These are phyloP conservation scores for Fusarium goolgardi DNA, from an alignment of 2,329 filamentous ascomycete species.

Conservation along the genomic window DNA sequence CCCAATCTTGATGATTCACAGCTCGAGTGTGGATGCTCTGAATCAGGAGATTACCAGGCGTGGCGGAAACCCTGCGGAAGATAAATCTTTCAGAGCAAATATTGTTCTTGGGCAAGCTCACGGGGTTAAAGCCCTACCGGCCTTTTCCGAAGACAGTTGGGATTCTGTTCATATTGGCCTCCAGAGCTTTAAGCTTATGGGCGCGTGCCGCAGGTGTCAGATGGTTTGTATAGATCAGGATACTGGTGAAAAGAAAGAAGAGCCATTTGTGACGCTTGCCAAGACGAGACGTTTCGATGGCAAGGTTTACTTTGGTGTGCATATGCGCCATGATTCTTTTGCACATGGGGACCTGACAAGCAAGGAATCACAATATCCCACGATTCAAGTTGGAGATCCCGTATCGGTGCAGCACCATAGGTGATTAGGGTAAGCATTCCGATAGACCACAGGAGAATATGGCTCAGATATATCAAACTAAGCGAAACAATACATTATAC, in stretches of 20 bases:
- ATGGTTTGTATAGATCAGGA: conserved; percentile 96
- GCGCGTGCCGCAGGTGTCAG: conserved; percentile 88
- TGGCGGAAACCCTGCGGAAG: conserved; percentile 73
- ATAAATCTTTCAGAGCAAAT: conserved; percentile 88
- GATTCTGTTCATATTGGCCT: conserved; percentile 71
- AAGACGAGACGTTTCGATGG: conserved; percentile 87
- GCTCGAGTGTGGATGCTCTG: conserved; percentile 80
- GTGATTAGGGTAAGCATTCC: background rate
- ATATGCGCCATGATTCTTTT: conserved; percentile 68
- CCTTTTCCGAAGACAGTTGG: conserved; percentile 89
- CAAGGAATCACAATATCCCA: conserved; percentile 49
- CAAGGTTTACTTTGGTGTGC: conserved; percentile 89
- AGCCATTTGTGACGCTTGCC: conserved; percentile 88
- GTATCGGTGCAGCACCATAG: conserved; percentile 46
- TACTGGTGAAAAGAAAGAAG: conserved; percentile 80
- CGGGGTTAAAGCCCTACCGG: conserved; percentile 55
- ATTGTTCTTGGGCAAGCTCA: conserved; percentile 72
- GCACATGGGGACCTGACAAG: background rate
- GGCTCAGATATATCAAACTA: background rate
- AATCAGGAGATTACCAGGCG: conserved; percentile 76
- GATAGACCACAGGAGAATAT: too few relatives aligned
- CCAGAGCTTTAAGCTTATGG: conserved; percentile 76
- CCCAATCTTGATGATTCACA: conserved; percentile 86
- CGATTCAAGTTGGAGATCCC: conserved; percentile 63
- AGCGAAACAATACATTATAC: background rate